phyloP scores from a whole-genome alignment of 352 stramenopile species.

The Phytophthora fragariaefolia region DNA sequence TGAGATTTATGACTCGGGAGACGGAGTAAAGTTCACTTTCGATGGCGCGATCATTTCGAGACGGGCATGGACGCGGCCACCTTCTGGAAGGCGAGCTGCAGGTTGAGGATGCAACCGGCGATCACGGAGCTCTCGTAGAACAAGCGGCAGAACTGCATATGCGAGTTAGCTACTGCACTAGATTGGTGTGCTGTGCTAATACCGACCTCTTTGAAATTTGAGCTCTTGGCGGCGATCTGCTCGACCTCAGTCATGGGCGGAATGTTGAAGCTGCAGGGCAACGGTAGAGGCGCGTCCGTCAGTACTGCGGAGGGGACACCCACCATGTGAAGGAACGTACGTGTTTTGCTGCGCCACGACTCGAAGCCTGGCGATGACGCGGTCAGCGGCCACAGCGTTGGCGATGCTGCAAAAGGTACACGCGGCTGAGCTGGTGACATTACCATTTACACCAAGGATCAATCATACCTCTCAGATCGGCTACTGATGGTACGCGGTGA shows the following conservation, averaged over 20 bases:
- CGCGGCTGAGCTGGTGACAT: neutral
- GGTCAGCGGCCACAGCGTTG: conserved; percentile 52
- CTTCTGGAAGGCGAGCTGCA: conserved; percentile 55
- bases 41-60: conserved; percentile 14
- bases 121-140: conserved; percentile 58
- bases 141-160: conserved; percentile 53
- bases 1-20: neutral
- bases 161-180: neutral
- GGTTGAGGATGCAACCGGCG: conserved; percentile 39
- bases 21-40: neutral
- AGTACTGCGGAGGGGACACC: neutral
- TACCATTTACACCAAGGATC: neutral
- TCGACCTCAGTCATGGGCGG: conserved; percentile 62
- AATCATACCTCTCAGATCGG: conserved; percentile 49
- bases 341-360: conserved; percentile 55
- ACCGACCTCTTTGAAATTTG: conserved; percentile 63
- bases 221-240: conserved; percentile 56
- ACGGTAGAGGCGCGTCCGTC: neutral
- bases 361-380: conserved; percentile 55
- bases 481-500: conserved; percentile 31
- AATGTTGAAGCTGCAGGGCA: conserved; percentile 41
- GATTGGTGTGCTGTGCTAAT: neutral
- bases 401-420: conserved; percentile 40
- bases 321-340: conserved; percentile 22
- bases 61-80: conserved; percentile 18